Conservation (phyloP, 768 basidiomycete species). For the Leccinum uliginosum region DNA sequence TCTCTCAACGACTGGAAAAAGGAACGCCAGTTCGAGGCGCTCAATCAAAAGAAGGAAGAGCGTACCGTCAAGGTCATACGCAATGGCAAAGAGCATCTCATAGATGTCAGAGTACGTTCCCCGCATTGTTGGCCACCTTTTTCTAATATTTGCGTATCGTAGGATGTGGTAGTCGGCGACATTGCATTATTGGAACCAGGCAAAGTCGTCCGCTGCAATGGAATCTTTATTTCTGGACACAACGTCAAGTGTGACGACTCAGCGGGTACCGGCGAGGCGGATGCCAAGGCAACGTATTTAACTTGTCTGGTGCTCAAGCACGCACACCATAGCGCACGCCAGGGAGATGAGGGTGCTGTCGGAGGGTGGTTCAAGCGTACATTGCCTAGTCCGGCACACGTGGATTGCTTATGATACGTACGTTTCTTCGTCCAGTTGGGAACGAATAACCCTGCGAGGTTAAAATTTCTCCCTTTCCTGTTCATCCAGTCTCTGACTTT, state of each 20-base stretch:
- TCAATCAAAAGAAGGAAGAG: conserved; percentile 96
- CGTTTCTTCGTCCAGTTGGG: conserved; percentile 90
- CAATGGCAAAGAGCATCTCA: conserved; percentile 58
- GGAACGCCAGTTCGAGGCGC: conserved; percentile 87
- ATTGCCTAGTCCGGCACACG: conserved; percentile 42
- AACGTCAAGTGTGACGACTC: conserved; percentile 96
- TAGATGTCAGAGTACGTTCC: conserved; percentile 73
- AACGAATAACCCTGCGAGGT: conserved; percentile 54
- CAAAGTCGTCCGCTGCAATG: conserved; percentile 94
- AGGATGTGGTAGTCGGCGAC: conserved; percentile 94
- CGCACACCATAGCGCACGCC: conserved; percentile 21
- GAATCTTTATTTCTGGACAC: conserved; percentile 88
- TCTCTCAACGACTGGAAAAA: conserved; percentile 99
- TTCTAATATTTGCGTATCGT: conserved; percentile 23
- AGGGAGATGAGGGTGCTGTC: conserved; percentile 21
- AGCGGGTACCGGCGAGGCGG: conserved; percentile 94
- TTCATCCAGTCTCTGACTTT: conserved; percentile 7
- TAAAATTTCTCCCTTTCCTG: conserved; percentile 7
- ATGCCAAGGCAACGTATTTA: conserved; percentile 80
- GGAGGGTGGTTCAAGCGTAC: conserved; percentile 17
- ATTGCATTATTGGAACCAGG: conserved; percentile 90
- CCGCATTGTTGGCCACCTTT: neutral
- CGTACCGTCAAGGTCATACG: conserved; percentile 84
- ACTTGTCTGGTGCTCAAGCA: conserved; percentile 58
- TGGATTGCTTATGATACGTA: conserved; percentile 96